Conservation (phyloP, 2,329 filamentous ascomycete genomes). For the Pyrenochaeta sp. region DNA sequence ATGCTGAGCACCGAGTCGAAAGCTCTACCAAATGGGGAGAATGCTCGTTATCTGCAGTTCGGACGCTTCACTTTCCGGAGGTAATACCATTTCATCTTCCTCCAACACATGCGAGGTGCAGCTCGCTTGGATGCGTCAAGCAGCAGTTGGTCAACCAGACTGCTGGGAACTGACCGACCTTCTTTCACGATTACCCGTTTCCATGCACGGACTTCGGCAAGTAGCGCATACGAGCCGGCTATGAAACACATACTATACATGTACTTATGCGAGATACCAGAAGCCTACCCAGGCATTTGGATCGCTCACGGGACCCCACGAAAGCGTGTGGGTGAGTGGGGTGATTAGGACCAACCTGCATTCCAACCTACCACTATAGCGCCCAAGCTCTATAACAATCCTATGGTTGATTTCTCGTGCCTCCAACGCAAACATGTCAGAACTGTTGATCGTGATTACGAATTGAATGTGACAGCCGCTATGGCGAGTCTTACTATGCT, state of each 20-base stretch:
- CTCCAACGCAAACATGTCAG: too few relatives aligned
- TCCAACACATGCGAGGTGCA: conserved; percentile 9
- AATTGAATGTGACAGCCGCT: too few relatives aligned
- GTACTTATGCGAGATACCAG: conserved; percentile 5
- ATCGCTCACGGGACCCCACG: background rate
- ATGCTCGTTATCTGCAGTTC: conserved; percentile 1
- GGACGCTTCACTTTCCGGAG: background rate
- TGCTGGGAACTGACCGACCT: background rate
- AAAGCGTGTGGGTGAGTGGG: conserved; percentile 3
- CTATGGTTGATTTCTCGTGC: too few relatives aligned
- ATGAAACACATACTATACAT: conserved; percentile 4
- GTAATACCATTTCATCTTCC: conserved; percentile 2
- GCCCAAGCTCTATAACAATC: conserved; percentile 14
- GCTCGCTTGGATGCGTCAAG: conserved; percentile 8
- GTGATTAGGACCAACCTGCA: background rate
- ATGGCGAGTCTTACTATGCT: too few relatives aligned
- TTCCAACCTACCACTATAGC: conserved; percentile 1
- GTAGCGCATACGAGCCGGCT: conserved; percentile 7
- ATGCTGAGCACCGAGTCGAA: background rate
- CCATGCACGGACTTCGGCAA: conserved; percentile 3
- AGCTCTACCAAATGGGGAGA: background rate
- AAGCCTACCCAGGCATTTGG: conserved; percentile 3
- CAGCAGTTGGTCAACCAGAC: conserved; percentile 2
- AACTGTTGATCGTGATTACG: too few relatives aligned
- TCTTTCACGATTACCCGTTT: conserved; percentile 1